phyloP scores from a whole-genome alignment of 2,329 filamentous ascomycete species.

The Trichoderma breve region DNA sequence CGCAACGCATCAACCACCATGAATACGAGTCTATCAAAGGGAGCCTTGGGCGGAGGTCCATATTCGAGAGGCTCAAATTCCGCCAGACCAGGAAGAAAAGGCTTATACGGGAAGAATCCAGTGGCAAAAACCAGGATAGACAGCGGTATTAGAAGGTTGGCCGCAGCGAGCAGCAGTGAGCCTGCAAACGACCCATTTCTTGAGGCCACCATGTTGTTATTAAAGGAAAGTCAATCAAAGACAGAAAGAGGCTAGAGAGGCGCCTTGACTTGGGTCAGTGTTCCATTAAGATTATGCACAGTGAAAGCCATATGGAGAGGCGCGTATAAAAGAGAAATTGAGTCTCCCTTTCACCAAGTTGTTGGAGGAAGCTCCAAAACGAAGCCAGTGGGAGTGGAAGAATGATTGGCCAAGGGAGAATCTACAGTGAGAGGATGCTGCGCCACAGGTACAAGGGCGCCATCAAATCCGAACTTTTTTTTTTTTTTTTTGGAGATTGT shows the following conservation, averaged over 20 bases:
- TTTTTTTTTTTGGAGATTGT: not conserved
- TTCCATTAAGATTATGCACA: not conserved
- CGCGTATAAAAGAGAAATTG: not conserved
- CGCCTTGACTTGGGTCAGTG: not conserved
- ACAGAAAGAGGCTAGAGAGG: not conserved
- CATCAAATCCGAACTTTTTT: not conserved
- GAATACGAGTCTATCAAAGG: constrained; percentile 88
- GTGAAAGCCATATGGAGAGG: constrained; percentile 2
- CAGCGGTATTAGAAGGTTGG: constrained; percentile 75
- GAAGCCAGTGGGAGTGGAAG: not conserved
- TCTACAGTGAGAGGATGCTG: constrained; percentile 6
- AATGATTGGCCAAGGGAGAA: constrained; percentile 11
- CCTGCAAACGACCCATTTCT: constrained; percentile 29
- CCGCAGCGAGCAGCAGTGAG: constrained; percentile 54
- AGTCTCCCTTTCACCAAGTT: not conserved
- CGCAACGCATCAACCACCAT: constrained; percentile 97
- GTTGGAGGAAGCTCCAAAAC: not conserved
- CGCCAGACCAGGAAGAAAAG: constrained; percentile 82
- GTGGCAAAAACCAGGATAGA: constrained; percentile 76
- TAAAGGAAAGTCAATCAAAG: not conserved
- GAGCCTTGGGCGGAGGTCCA: constrained; percentile 58
- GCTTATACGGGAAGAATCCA: constrained; percentile 98
- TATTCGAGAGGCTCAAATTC: constrained; percentile 57
- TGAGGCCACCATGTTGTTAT: constrained; percentile 27
- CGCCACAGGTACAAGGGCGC: constrained; percentile 18